These are phyloP conservation scores for Dimargaris cristalligena DNA, from an alignment of 192 early-diverging fungal genomes.

Conservation along the genomic window DNA sequence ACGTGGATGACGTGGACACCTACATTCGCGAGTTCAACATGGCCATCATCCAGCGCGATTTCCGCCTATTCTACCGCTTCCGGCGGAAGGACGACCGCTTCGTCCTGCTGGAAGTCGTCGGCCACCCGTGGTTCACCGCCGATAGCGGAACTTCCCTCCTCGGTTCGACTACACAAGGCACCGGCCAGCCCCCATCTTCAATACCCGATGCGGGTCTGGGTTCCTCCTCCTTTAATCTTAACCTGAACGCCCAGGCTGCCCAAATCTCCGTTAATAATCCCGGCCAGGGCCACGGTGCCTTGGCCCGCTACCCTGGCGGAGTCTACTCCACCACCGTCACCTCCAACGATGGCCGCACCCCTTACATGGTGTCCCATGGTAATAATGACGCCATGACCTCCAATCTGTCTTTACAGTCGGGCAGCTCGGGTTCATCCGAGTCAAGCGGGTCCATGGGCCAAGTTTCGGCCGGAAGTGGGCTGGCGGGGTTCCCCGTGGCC, in stretches of 20 bases:
- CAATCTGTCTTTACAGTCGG: neutral
- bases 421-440: neutral
- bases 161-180: too few relatives aligned
- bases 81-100: slow-evolving; percentile 25
- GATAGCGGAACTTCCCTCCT: too few relatives aligned
- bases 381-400: too few relatives aligned
- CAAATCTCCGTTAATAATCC: neutral
- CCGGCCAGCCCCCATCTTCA: too few relatives aligned
- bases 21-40: slow-evolving; percentile 27
- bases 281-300: neutral
- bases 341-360: neutral
- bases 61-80: slow-evolving; percentile 25
- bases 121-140: slow-evolving; percentile 20
- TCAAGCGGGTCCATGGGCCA: neutral
- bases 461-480: neutral
- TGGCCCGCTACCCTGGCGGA: neutral
- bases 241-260: neutral
- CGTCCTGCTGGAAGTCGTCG: slow-evolving; percentile 24
- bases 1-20: slow-evolving; percentile 28
- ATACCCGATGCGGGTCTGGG: too few relatives aligned
- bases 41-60: slow-evolving; percentile 18
- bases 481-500: slow-evolving; percentile 11
- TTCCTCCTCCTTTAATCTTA: neutral
- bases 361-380: slow-evolving; percentile 7
- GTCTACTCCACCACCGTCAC: neutral